Evolutionary conservation across 441 rosid genomes (phyloP).

Genomic region (Bruguiera hainesii): DNA sequence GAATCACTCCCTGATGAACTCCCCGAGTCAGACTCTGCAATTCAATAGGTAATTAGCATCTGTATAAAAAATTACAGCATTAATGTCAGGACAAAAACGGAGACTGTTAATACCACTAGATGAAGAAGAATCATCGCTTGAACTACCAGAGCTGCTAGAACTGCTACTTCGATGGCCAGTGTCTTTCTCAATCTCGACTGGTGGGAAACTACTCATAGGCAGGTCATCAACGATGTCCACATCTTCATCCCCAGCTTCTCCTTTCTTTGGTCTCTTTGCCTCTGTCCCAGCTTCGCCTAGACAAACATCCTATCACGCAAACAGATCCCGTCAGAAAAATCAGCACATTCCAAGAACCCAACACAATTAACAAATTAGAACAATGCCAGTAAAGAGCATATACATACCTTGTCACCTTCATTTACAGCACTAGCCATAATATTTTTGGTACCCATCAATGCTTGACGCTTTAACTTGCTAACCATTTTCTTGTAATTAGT

Average conservation of each 20-base stretch:
- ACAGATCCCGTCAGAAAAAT: not conserved
- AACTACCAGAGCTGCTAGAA: conserved; percentile 22
- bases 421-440: not conserved
- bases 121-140: conserved; percentile 34
- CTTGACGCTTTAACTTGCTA: conserved; percentile 38
- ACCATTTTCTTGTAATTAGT: conserved; percentile 29
- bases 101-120: conserved; percentile 33
- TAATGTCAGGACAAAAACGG: not conserved
- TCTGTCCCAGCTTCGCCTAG: not conserved
- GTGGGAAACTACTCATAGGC: conserved; percentile 32
- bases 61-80: not conserved
- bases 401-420: conserved; percentile 14
- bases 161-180: conserved; percentile 21
- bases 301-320: not conserved
- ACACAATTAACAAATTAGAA: not conserved
- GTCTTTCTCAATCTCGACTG: conserved; percentile 49
- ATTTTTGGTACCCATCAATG: conserved; percentile 13
- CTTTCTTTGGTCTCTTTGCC: conserved; percentile 15
- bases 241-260: conserved; percentile 39
- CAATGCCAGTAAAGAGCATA: not conserved
- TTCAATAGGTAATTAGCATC: not conserved
- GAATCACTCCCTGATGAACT: conserved; percentile 42
- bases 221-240: conserved; percentile 54
- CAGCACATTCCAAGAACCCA: not conserved
- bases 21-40: conserved; percentile 44